Percentiles rank a stretch among this genome's conserved stretches.
Evolutionary conservation across 768 basidiomycete genomes (phyloP).

Genomic region (Suillus subaureus): DNA sequence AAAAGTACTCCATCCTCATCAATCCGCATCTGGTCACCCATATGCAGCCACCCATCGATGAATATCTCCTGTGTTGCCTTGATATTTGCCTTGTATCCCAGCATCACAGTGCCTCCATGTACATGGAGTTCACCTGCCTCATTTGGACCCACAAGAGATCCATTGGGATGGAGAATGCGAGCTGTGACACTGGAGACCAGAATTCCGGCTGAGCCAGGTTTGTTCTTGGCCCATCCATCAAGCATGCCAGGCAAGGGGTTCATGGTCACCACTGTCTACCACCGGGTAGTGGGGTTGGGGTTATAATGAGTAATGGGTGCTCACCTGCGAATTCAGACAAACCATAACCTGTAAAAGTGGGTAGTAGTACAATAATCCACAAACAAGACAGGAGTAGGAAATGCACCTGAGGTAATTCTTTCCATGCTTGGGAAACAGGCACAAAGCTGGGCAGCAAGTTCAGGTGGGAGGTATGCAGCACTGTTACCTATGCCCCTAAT

Average conservation of each 20-base stretch:
- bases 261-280: slow-evolving; percentile 17
- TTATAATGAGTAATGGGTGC: neutral
- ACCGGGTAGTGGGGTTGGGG: neutral
- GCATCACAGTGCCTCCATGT: slow-evolving; percentile 46
- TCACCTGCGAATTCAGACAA: slow-evolving; percentile 58
- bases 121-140: slow-evolving; percentile 67
- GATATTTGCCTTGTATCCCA: slow-evolving; percentile 70
- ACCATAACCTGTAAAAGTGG: slow-evolving; percentile 51
- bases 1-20: slow-evolving; percentile 60
- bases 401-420: slow-evolving; percentile 44
- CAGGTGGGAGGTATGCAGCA: slow-evolving; percentile 61
- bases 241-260: slow-evolving; percentile 45
- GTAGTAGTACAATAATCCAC: neutral
- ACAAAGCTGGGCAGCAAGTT: slow-evolving; percentile 42
- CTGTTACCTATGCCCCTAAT: slow-evolving; percentile 44
- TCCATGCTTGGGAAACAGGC: slow-evolving; percentile 32
- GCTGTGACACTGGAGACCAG: slow-evolving; percentile 61
- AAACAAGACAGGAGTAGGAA: neutral
- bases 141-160: slow-evolving; percentile 48
- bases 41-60: slow-evolving; percentile 64
- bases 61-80: slow-evolving; percentile 64
- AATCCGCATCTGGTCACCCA: slow-evolving; percentile 63
- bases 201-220: slow-evolving; percentile 49
- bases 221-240: slow-evolving; percentile 35
- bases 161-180: slow-evolving; percentile 53